A percentile compares a stretch with the other conserved stretches of the same genome.
Conservation (phyloP, 2,329 filamentous ascomycete species). For the Botrytis fragariae region DNA sequence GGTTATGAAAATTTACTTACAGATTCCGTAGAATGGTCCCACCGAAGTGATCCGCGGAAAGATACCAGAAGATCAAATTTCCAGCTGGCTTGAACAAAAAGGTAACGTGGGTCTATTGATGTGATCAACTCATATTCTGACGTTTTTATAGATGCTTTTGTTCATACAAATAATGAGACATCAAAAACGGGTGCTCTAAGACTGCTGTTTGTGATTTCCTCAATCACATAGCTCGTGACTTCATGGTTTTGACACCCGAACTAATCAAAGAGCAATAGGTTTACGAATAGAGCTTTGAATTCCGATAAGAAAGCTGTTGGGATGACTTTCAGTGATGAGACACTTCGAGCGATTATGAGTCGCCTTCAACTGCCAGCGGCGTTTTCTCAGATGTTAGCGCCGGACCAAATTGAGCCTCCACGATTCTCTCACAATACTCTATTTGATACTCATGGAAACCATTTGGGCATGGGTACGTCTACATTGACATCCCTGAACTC, state of each 20-base stretch:
- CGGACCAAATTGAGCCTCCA: conserved; percentile 15
- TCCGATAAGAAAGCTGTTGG: neutral
- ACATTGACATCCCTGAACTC: no score
- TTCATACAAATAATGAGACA: neutral
- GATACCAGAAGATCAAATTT: conserved; percentile 3
- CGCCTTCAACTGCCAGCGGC: conserved; percentile 1
- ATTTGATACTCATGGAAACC: conserved; percentile 4
- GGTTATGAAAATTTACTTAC: no score
- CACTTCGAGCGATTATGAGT: neutral
- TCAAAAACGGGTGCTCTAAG: conserved; percentile 8
- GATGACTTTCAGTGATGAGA: conserved; percentile 9
- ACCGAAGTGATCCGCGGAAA: conserved; percentile 7
- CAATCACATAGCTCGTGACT: neutral
- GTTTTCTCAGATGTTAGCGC: conserved; percentile 14
- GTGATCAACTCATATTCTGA: neutral
- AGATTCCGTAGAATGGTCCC: neutral
- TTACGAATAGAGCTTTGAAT: conserved; percentile 5
- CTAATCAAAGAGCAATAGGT: neutral
- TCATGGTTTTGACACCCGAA: neutral
- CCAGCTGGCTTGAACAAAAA: conserved; percentile 9
- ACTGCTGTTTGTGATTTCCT: conserved; percentile 2
- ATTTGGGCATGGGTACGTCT: conserved; percentile 5
- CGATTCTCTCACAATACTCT: conserved; percentile 10
- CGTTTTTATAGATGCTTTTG: neutral
- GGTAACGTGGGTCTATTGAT: neutral